Conservation (phyloP, 2,329 filamentous ascomycete genomes). For the Apiospora sp. region DNA sequence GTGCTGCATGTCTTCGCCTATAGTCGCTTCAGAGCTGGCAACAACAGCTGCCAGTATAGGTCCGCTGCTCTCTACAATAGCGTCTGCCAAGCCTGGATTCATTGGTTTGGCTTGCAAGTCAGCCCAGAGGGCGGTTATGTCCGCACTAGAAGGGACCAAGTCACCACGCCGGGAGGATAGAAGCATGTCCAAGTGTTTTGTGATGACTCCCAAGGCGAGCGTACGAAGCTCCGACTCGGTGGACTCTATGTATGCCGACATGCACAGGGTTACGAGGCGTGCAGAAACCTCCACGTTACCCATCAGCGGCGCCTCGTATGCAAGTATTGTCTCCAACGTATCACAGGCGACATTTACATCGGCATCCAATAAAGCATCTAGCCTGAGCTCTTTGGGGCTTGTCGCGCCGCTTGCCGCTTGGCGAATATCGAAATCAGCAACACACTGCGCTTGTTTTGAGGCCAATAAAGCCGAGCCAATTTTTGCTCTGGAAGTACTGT, state of each 20-base stretch:
- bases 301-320: slow-evolving; percentile 33
- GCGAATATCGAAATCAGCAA: slow-evolving; percentile 19
- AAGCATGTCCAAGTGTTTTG: slow-evolving; percentile 50
- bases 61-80: slow-evolving; percentile 57
- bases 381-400: slow-evolving; percentile 39
- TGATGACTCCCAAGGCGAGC: slow-evolving; percentile 56
- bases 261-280: slow-evolving; percentile 52
- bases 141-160: slow-evolving; percentile 43
- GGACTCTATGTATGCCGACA: slow-evolving; percentile 48
- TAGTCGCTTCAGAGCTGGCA: slow-evolving; percentile 27
- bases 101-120: slow-evolving; percentile 47
- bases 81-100: slow-evolving; percentile 59
- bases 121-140: slow-evolving; percentile 51
- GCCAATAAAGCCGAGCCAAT: slow-evolving; percentile 14
- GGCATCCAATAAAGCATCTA: slow-evolving; percentile 47
- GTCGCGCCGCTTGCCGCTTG: slow-evolving; percentile 26
- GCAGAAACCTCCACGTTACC: slow-evolving; percentile 10
- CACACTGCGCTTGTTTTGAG: slow-evolving; percentile 27
- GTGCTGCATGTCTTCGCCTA: slow-evolving; percentile 31
- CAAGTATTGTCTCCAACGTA: slow-evolving; percentile 49
- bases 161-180: slow-evolving; percentile 29
- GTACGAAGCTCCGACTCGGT: slow-evolving; percentile 55
- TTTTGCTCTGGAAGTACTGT: neutral
- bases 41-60: slow-evolving; percentile 49
- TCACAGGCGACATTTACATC: slow-evolving; percentile 52